Conservation (phyloP, 2,329 filamentous ascomycete genomes). For the Penicillium sp. region DNA sequence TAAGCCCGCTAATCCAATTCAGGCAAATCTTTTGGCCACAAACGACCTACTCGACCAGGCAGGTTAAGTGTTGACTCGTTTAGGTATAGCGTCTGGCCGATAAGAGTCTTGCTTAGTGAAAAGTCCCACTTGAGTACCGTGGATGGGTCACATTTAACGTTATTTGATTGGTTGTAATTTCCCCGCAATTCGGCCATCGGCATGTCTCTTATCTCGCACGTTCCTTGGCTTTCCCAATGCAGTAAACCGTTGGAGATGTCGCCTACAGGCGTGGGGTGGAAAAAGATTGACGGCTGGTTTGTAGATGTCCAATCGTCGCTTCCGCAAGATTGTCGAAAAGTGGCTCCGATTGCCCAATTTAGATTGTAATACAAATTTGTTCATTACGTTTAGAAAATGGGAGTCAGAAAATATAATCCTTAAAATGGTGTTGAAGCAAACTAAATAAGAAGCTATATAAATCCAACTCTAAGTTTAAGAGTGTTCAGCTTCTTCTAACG, state of each 20-base stretch:
- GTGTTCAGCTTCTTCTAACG: constrained; percentile 6
- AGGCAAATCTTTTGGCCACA: not conserved
- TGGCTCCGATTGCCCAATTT: not conserved
- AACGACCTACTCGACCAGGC: not conserved
- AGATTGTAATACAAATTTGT: not conserved
- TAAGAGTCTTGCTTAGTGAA: not conserved
- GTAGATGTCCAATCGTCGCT: not conserved
- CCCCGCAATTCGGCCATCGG: not conserved
- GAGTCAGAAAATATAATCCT: not conserved
- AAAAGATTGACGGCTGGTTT: not conserved
- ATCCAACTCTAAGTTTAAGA: not conserved
- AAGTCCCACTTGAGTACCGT: not conserved
- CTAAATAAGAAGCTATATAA: not conserved
- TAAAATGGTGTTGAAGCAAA: not conserved
- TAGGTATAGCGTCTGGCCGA: not conserved
- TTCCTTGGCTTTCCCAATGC: not conserved
- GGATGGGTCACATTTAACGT: not conserved
- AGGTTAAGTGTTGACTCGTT: not conserved
- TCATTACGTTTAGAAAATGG: not conserved
- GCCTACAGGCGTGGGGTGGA: not conserved
- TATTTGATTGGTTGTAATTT: not conserved
- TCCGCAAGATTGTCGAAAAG: not conserved
- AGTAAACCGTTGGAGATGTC: not conserved
- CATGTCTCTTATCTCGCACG: not conserved
- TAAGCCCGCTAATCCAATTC: not conserved